Evolutionary conservation across 202 grass and related monocot species (phyloP).

Genomic region (Hordeum pubiflorum): DNA sequence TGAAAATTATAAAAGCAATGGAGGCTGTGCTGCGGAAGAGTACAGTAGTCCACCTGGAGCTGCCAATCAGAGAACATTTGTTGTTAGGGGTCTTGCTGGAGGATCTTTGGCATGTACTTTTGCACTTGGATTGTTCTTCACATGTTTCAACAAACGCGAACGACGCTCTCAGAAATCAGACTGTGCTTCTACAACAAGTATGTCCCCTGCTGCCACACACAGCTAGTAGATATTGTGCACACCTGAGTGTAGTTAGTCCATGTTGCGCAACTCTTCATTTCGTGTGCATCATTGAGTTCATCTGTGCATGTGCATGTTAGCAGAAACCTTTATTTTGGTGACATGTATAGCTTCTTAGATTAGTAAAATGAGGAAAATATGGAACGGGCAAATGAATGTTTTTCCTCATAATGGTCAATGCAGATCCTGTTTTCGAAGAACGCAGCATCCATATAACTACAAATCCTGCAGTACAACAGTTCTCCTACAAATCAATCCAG

Average conservation of each 20-base stretch:
- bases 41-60: conserved; percentile 11
- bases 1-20: conserved; percentile 40
- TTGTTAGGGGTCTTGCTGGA: conserved; percentile 38
- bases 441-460: conserved; percentile 33
- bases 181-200: conserved; percentile 52
- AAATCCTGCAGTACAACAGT: conserved; percentile 48
- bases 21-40: conserved; percentile 29
- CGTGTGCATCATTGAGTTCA: background rate
- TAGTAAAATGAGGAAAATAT: background rate
- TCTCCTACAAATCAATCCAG: conserved; percentile 70
- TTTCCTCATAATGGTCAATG: conserved; percentile 16
- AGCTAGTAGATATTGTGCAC: conserved; percentile 20
- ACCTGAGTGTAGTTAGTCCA: background rate
- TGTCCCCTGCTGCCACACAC: conserved; percentile 11
- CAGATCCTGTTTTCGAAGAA: conserved; percentile 57
- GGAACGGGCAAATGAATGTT: background rate
- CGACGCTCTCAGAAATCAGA: conserved; percentile 30
- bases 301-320: background rate
- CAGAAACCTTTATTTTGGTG: conserved; percentile 5
- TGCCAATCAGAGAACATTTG: conserved; percentile 24
- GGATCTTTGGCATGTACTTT: conserved; percentile 52
- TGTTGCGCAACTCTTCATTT: background rate
- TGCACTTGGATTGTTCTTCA: conserved; percentile 41
- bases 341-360: conserved; percentile 1
- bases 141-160: conserved; percentile 52